Base-by-base conservation (phyloP, 345 rosid species). In the Moricandia moricandioides region DNA sequence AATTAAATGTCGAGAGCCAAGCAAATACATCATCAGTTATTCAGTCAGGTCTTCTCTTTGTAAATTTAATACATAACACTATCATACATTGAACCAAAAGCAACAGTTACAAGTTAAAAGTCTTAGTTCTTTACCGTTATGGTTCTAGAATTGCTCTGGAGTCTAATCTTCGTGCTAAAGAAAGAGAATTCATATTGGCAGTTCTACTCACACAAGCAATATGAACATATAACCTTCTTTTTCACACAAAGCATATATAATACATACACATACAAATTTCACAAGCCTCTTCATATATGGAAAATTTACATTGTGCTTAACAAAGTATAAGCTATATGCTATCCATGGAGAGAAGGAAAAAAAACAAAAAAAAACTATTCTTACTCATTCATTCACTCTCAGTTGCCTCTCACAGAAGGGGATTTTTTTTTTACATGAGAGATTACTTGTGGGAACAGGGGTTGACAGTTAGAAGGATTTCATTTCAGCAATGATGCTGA, bases 401-500 rank as follows among this genome's bases (percentile, higher is more conserved):
- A 1, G 47, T 5, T 43, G 51, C 51, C 16, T 43, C 51, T 6
- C 51, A 45, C 17, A 13, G 6, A 45, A 33, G 35, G 4, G 7
- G 10, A 39, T 39, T 13, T 16, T 2, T 5, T 62, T 75, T 67
- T 49, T 68, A 52, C 31, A 60, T 24, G 37, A 67, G 52, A 67
- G 72, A 67, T 35, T 49, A 67, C 73, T 59, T 51, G 60, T 29
- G 7, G 30, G 61, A 59, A 60, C 13, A n/a, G 45, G 7, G 24
- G 43, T 26, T 74, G 24, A 18, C 29, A 10, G 34, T 52, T 75
- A 35, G 35, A 67, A 49, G 52, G 52, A 43, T 31, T 29, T 35
- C 55, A 14, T 49, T 35, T 62, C 59, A 73, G 12, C 73, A 80
- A 9, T 79, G 65, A 56, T 85, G 86, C 43, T 88, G 91, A 77